phyloP scores from a whole-genome alignment of 176 grass and related monocot genomes.

The Neostapfia colusana region DNA sequence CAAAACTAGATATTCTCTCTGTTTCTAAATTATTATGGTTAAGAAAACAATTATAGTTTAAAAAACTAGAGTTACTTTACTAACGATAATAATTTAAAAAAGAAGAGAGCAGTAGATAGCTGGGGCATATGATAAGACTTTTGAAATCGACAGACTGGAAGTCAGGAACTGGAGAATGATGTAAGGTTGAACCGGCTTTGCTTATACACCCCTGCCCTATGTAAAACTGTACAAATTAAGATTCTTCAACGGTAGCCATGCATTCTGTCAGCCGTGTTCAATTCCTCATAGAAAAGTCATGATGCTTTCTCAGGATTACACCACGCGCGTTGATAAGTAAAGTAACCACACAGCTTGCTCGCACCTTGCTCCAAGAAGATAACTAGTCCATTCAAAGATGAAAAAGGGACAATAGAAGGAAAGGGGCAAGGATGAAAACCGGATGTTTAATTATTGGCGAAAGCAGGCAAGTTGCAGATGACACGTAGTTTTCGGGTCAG shows the following conservation, averaged over 20 bases:
- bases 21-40: too few relatives aligned
- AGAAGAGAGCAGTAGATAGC: too few relatives aligned
- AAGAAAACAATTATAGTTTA: too few relatives aligned
- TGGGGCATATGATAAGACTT: conserved; percentile 18
- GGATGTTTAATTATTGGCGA: conserved; percentile 48
- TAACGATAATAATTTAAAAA: too few relatives aligned
- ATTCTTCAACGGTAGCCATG: conserved; percentile 30
- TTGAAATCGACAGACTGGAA: conserved; percentile 9
- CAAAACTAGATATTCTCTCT: conserved; percentile 4
- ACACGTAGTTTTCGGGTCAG: conserved; percentile 49
- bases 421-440: conserved; percentile 12
- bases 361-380: conserved; percentile 28
- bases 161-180: too few relatives aligned
- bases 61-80: too few relatives aligned
- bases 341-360: conserved; percentile 6
- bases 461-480: conserved; percentile 46
- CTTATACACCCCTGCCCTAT: background rate
- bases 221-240: background rate
- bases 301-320: background rate
- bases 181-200: conserved; percentile 13
- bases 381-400: conserved; percentile 25
- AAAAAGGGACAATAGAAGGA: background rate
- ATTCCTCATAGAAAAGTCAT: background rate
- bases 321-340: background rate
- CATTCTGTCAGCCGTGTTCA: background rate